Percentiles rank a stretch among this genome's conserved stretches.
Conservation (phyloP, 805 yeast genomes). For the Zygosaccharomyces lentus region DNA sequence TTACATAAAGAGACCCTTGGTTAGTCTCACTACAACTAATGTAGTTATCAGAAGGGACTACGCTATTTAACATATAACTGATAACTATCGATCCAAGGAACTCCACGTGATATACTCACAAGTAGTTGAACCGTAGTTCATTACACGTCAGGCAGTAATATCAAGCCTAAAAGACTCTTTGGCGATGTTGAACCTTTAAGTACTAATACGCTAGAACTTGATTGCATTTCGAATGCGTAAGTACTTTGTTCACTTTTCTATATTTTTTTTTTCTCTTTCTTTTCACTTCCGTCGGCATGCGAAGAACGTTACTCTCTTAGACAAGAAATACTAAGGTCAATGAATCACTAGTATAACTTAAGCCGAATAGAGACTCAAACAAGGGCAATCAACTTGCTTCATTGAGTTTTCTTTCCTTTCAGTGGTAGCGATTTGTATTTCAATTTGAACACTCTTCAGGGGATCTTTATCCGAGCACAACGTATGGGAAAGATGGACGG, state of each 20-base stretch:
- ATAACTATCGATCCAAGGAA: too few relatives aligned
- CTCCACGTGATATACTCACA: too few relatives aligned
- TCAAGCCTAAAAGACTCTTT: too few relatives aligned
- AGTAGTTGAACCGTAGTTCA: too few relatives aligned
- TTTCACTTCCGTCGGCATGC: not conserved
- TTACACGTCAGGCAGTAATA: too few relatives aligned
- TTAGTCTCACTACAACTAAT: too few relatives aligned
- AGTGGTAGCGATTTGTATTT: not conserved
- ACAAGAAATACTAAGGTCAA: not conserved
- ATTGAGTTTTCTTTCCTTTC: not conserved
- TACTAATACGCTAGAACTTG: too few relatives aligned
- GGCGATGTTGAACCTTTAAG: too few relatives aligned
- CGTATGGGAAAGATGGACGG: conserved; percentile 7
- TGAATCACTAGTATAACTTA: not conserved
- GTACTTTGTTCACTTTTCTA: not conserved
- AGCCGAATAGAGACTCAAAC: not conserved
- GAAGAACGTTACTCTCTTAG: not conserved
- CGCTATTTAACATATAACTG: too few relatives aligned
- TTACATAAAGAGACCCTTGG: too few relatives aligned
- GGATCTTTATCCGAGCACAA: not conserved
- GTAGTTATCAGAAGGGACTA: too few relatives aligned
- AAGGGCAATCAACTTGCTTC: not conserved
- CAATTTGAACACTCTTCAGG: not conserved
- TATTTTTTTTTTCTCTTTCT: not conserved
- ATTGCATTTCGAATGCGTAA: too few relatives aligned